A percentile compares a stretch with the other conserved stretches of the same genome.
phyloP scores from a whole-genome alignment of 2,329 filamentous ascomycete species.

The Neofusicoccum kwambonambiense region DNA sequence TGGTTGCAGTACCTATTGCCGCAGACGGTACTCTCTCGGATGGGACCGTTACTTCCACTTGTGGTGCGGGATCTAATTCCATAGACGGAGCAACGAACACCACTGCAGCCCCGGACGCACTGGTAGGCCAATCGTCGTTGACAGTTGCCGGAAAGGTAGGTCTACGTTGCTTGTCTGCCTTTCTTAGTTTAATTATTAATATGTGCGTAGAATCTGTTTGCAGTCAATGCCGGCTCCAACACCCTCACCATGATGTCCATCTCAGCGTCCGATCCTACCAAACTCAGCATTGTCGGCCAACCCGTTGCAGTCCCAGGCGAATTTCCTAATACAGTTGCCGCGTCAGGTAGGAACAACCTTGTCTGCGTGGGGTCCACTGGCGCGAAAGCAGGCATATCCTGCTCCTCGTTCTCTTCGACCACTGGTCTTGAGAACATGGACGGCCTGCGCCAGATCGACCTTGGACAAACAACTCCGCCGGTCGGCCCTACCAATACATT shows the following conservation, averaged over 20 bases:
- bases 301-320: slow-evolving; percentile 36
- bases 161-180: not conserved
- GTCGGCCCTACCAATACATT: slow-evolving; percentile 58
- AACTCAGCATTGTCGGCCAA: slow-evolving; percentile 32
- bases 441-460: slow-evolving; percentile 41
- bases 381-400: slow-evolving; percentile 37
- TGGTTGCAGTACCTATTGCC: slow-evolving; percentile 52
- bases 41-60: slow-evolving; percentile 46
- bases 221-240: slow-evolving; percentile 47
- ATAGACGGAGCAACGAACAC: slow-evolving; percentile 40
- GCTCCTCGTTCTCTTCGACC: slow-evolving; percentile 29
- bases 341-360: slow-evolving; percentile 34
- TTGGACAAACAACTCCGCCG: slow-evolving; percentile 59
- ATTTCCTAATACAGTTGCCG: slow-evolving; percentile 41
- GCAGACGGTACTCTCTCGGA: slow-evolving; percentile 48
- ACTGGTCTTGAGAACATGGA: slow-evolving; percentile 36
- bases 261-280: slow-evolving; percentile 28
- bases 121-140: slow-evolving; percentile 53
- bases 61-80: slow-evolving; percentile 47
- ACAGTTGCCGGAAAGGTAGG: slow-evolving; percentile 52
- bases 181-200: no score
- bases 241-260: slow-evolving; percentile 40
- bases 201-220: slow-evolving; percentile 49
- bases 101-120: slow-evolving; percentile 49
- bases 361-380: slow-evolving; percentile 41